Evolutionary conservation across 2,329 filamentous ascomycete species (phyloP), one percentile per base, ranked within the genome.

Genomic region (Pestalotiopsis sp.): DNA sequence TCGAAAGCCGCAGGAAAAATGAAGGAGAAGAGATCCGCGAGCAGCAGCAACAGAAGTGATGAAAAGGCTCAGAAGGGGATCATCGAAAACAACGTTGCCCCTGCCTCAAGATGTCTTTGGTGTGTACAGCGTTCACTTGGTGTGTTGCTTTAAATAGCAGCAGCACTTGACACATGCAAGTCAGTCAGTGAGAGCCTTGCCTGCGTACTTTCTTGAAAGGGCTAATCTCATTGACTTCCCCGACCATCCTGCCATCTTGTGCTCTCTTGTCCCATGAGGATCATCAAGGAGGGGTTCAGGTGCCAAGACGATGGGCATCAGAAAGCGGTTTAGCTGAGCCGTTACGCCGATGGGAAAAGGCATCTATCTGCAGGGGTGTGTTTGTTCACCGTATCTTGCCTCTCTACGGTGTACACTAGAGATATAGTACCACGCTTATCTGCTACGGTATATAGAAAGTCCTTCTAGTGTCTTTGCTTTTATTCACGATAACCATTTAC

Each of bases 291-390:
- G 27, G 57, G 27, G 57, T 59, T 59, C 27, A 59, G 57, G 23
- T 23, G 57, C 57, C 57, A 59, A 59, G 57, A 59, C 57, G 27
- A 59, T 52, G 20, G 25, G 25, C 11, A 27, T n/a, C 27, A 59
- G 57, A 59, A 59, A 59, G 57, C 23, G 57, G 57, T 59, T 59
- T 59, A 59, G 57, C 57, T 59, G 57, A 23, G 57, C 7, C 45
- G 45, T 52, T 52, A n/a, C 45, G 31, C 31, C 31, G 45, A 52
- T n/a, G 17, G 45, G 17, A 36, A 36, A 36, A 36, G 20, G 45
- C 9, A n/a, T 52, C 45, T 17, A 59, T 31, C 11, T n/a, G 57
- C 57, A 27, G 27, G 57, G 57, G 23, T 59, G 11, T 23, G 14
- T n/a, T n/a, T 2, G 13, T 17, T 27, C 57, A 27, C 27, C 27